Conservation (phyloP, 129 eudicot species). For the Centrapalus pauciflorus region DNA sequence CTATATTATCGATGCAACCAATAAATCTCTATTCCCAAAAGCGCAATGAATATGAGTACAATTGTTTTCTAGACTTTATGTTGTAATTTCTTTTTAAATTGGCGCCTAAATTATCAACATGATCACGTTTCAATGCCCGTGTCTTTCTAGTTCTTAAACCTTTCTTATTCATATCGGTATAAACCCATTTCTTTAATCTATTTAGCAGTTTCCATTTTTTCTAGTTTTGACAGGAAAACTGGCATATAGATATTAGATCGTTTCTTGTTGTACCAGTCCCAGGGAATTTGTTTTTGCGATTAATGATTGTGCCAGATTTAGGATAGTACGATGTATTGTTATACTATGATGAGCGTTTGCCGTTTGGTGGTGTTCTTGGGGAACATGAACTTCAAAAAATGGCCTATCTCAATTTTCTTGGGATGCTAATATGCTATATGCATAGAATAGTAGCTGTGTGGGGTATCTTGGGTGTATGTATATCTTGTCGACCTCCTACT, state of each 20-base stretch:
- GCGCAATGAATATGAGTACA: neutral
- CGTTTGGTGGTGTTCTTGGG: slow-evolving; percentile 10
- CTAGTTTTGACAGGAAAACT: neutral
- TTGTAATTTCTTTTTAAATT: neutral
- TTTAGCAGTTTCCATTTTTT: no score
- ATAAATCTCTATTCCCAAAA: neutral
- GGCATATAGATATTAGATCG: neutral
- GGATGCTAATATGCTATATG: neutral
- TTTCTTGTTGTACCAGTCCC: neutral
- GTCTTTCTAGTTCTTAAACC: neutral
- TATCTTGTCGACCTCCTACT: no score
- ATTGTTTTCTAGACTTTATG: neutral
- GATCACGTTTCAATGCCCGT: no score
- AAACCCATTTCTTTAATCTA: no score
- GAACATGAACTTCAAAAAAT: neutral
- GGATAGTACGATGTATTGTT: neutral
- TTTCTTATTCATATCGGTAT: no score
- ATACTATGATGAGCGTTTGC: neutral
- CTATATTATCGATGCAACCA: neutral
- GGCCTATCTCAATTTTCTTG: neutral
- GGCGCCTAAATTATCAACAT: neutral
- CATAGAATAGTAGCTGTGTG: neutral
- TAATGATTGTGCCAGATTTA: neutral
- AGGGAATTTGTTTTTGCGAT: neutral
- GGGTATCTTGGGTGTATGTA: no score